A percentile compares a stretch with the other conserved stretches of the same genome.
These are phyloP conservation scores for Salix viminalis DNA, from an alignment of 345 rosid species.

Conservation along the genomic window DNA sequence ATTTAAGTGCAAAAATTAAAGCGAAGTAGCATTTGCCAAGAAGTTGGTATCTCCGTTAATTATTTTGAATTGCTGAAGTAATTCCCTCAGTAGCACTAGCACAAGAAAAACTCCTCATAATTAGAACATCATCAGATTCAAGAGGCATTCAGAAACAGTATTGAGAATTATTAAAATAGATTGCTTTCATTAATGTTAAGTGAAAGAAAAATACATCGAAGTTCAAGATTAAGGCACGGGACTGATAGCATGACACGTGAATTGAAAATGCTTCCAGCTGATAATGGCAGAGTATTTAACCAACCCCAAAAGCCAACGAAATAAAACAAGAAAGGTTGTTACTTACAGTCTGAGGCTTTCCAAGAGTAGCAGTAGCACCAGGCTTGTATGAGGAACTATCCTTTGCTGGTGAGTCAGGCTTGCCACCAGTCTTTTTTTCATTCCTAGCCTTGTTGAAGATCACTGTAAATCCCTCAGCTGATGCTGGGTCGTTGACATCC, in stretches of 20 bases:
- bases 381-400: conserved; percentile 34
- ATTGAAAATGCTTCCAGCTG: background rate
- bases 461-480: conserved; percentile 30
- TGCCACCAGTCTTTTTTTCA: conserved; percentile 26
- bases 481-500: conserved; percentile 32
- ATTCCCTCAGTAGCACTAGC: background rate
- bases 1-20: background rate
- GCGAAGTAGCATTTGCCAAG: no score
- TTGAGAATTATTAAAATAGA: background rate
- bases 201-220: background rate
- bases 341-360: conserved; percentile 65
- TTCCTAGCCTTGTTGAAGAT: conserved; percentile 33
- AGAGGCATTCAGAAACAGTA: background rate
- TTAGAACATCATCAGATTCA: background rate
- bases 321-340: background rate
- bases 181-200: background rate
- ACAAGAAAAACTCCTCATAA: background rate
- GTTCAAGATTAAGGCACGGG: background rate
- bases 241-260: background rate
- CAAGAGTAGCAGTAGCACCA: conserved; percentile 34
- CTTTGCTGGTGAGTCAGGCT: conserved; percentile 36
- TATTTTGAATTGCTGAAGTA: background rate
- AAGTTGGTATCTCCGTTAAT: background rate
- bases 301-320: background rate
- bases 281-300: background rate